Percentiles rank a stretch among this genome's conserved stretches.
Evolutionary conservation across 2,329 filamentous ascomycete genomes (phyloP).

Genomic region (Exophiala lecanii-corni): DNA sequence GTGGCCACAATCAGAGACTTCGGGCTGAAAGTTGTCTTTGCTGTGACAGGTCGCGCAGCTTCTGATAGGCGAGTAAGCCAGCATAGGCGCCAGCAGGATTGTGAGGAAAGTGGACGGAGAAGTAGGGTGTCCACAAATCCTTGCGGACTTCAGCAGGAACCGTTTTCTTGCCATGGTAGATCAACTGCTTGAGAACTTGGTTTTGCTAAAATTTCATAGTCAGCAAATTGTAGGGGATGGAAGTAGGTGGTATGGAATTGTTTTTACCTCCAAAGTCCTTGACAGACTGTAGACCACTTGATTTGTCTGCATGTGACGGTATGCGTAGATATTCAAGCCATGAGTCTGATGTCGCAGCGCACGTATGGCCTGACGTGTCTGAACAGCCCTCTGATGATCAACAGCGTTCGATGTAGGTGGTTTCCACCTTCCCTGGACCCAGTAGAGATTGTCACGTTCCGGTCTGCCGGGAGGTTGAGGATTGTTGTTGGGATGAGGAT

Average conservation of each 20-base stretch:
- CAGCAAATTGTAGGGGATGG: conserved; percentile 1
- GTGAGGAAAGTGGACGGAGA: conserved; percentile 52
- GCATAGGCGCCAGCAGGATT: conserved; percentile 33
- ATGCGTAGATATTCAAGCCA: conserved; percentile 59
- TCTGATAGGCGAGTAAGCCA: conserved; percentile 53
- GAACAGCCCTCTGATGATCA: conserved; percentile 34
- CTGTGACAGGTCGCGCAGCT: conserved; percentile 56
- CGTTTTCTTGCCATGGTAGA: conserved; percentile 62
- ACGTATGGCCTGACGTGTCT: conserved; percentile 39
- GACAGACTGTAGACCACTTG: conserved; percentile 61
- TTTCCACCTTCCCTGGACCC: conserved; percentile 40
- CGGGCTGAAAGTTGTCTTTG: conserved; percentile 53
- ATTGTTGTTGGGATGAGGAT: conserved; percentile 20
- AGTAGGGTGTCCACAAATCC: conserved; percentile 60
- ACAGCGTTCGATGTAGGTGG: conserved; percentile 40
- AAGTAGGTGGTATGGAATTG: not conserved
- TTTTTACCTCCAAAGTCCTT: conserved; percentile 50
- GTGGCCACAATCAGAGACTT: conserved; percentile 39
- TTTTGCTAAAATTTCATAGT: conserved; percentile 38
- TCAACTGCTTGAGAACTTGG: conserved; percentile 52
- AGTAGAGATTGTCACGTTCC: conserved; percentile 21
- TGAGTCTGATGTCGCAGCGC: conserved; percentile 45
- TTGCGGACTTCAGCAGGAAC: conserved; percentile 54
- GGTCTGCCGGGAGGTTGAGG: conserved; percentile 19
- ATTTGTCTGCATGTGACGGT: conserved; percentile 57